phyloP scores from a whole-genome alignment of 129 eudicot genomes.

The Lactuca sativa region DNA sequence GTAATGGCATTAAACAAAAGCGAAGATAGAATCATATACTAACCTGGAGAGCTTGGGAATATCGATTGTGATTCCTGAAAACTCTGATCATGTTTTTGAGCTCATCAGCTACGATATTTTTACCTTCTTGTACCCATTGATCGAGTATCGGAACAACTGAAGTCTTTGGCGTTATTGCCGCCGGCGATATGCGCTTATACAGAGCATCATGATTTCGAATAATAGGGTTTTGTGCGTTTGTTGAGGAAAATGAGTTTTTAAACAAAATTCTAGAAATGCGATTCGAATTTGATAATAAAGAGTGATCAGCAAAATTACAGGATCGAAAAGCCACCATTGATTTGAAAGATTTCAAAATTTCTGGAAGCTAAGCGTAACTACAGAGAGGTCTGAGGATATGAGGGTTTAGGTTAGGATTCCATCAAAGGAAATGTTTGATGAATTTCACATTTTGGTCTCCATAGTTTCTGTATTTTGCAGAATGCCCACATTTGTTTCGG shows the following conservation, averaged over 20 bases:
- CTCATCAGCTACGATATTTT: slow-evolving; percentile 5
- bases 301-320: slow-evolving; percentile 3
- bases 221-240: slow-evolving; percentile 5
- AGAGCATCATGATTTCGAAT: slow-evolving; percentile 1
- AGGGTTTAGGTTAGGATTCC: neutral
- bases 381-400: slow-evolving; percentile 1
- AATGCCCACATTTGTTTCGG: neutral
- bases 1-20: neutral
- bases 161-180: neutral
- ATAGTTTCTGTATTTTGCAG: neutral
- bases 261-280: slow-evolving; percentile 13
- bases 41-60: slow-evolving; percentile 34
- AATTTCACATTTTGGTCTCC: neutral
- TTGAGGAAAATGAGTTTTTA: slow-evolving; percentile 13
- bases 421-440: neutral
- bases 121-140: slow-evolving; percentile 25
- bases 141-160: slow-evolving; percentile 28
- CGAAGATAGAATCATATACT: neutral
- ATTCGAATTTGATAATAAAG: neutral
- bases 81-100: slow-evolving; percentile 25
- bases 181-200: slow-evolving; percentile 21
- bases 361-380: neutral
- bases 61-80: slow-evolving; percentile 31
- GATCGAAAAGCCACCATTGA: slow-evolving; percentile 16
- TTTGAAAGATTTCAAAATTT: neutral